Conservation (phyloP, 2,329 filamentous ascomycete genomes). For the Trichothecium sympodiale region DNA sequence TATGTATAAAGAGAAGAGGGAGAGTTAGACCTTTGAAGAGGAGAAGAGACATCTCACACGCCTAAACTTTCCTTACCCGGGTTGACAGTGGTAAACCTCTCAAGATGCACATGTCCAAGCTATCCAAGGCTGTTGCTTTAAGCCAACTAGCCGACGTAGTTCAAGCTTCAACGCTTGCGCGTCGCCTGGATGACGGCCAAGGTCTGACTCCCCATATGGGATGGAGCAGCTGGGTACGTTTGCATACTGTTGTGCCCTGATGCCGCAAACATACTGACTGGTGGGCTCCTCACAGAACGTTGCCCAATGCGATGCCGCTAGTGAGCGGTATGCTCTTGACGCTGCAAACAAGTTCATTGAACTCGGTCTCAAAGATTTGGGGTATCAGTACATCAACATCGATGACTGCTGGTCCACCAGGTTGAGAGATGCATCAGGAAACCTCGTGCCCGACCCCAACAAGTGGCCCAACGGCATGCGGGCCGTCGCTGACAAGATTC, state of each 20-base stretch:
- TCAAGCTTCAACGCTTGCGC: no score
- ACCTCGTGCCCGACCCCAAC: slow-evolving; percentile 31
- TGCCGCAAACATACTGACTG: neutral
- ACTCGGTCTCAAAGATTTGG: slow-evolving; percentile 36
- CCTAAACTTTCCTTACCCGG: no score
- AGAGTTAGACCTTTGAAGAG: no score
- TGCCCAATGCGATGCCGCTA: slow-evolving; percentile 8
- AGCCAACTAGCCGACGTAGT: no score
- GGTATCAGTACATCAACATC: slow-evolving; percentile 45
- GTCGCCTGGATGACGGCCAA: slow-evolving; percentile 4
- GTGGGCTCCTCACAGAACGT: slow-evolving; percentile 9
- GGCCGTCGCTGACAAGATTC: slow-evolving; percentile 38
- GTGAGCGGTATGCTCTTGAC: slow-evolving; percentile 7
- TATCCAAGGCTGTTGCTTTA: no score
- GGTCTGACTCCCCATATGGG: slow-evolving; percentile 8
- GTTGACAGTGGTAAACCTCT: no score
- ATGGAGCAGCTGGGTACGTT: slow-evolving; percentile 9
- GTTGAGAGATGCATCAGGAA: slow-evolving; percentile 21
- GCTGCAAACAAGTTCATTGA: slow-evolving; percentile 8
- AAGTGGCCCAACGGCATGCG: slow-evolving; percentile 48
- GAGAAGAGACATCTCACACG: no score
- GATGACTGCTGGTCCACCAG: slow-evolving; percentile 50
- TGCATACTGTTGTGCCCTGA: neutral
- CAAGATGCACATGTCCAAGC: no score
- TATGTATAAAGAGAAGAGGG: no score